Evolutionary conservation across 2,329 filamentous ascomycete genomes (phyloP), one percentile per base, ranked within the genome.

Genomic region (Aschersonia sp.): DNA sequence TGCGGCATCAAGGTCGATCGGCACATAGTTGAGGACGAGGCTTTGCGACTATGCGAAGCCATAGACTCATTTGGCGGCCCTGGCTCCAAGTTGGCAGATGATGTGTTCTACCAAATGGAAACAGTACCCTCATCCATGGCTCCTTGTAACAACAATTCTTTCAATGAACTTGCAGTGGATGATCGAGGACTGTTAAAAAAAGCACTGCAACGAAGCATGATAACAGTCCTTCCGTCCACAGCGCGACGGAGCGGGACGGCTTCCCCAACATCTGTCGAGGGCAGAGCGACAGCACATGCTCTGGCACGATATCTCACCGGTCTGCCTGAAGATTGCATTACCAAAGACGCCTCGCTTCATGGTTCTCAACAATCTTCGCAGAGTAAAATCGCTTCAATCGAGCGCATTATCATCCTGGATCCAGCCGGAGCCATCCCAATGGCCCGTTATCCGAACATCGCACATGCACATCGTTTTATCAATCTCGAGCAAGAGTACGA

Each of bases 401-500:
- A 97, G 59, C 78, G 91, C 38, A 73, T 98, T 42, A 94, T 98
- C 52, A 70, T 98, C 31, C 73, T 98, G 5, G 92, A 98, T 61
- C 82, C 86, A 0, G 67, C 89, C 0, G 92, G 92, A 3, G 91
- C 89, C 0, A 88, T 89, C 44, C 92, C 92, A 0, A 72, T 86
- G 50, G 61, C 74, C 56, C 62, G 61, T 4, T 61, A 59, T 30
- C 59, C 62, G 2, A 59, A 59, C 2, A 57, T 62, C 28, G 60
- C 61, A 32, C 68, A 71, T 48, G 60, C 61, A 32, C 68, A 71
- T 48, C 59, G 68, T 38, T 97, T 96, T 59, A 78, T 98, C 59
- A 98, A 98, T 56, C 74, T 98, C 49, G 85, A 94, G 59, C 89
- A 97, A 59, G 91, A 98, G 60, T 95, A 85, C 54, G 70, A 77